Conservation (phyloP, 495 filamentous ascomycete genomes). For the Podospora pseudopauciseta region DNA sequence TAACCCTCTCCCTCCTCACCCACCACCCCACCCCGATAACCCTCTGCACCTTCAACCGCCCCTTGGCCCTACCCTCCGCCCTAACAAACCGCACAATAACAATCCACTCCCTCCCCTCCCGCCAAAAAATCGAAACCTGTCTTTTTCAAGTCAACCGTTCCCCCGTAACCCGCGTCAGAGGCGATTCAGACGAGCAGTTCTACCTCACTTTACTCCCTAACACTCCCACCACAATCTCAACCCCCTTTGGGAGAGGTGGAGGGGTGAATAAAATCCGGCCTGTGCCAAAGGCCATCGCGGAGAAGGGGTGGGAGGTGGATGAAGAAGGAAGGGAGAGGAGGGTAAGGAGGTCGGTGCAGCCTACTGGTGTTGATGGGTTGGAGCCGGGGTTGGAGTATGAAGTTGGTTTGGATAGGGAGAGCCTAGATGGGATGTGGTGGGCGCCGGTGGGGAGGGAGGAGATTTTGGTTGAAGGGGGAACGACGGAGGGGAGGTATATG, state of each 20-base stretch:
- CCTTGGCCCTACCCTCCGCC: background rate
- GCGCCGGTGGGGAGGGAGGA: background rate
- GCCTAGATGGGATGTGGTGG: background rate
- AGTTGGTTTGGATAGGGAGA: background rate
- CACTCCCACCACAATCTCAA: background rate
- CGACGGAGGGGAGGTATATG: background rate
- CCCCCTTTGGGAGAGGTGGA: background rate
- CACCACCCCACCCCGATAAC: background rate
- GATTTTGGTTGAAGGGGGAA: background rate
- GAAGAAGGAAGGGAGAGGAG: background rate
- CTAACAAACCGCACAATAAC: background rate
- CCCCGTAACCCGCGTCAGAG: background rate
- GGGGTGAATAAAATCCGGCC: background rate
- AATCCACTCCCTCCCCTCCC: background rate
- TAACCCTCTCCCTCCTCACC: background rate
- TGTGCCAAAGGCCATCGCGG: background rate
- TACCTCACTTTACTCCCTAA: background rate
- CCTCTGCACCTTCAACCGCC: background rate
- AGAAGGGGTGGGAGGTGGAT: background rate
- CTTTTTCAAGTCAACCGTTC: background rate
- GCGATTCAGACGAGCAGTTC: background rate
- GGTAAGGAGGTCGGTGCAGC: background rate
- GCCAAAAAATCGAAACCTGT: background rate
- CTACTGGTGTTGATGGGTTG: background rate
- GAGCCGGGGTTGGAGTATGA: background rate